phyloP scores from a whole-genome alignment of 192 early-diverging fungal genomes.

The Mortierella alpina region DNA sequence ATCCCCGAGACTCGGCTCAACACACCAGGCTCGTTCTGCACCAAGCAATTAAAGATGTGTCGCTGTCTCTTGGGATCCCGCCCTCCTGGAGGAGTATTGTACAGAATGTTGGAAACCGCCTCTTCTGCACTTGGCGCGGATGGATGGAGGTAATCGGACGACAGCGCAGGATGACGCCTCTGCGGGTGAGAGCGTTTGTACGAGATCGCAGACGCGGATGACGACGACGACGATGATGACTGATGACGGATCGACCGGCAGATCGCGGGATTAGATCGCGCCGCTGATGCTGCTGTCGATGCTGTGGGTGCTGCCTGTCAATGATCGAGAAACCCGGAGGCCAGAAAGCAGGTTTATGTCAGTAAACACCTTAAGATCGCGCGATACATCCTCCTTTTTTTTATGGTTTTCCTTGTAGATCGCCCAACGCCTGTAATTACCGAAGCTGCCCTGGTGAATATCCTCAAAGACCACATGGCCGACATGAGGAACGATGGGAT shows the following conservation, averaged over 20 bases:
- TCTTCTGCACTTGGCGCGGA: slow-evolving; percentile 81
- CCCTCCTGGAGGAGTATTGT: slow-evolving; percentile 79
- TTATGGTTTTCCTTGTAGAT: too few species aligned
- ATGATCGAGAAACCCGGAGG: too few species aligned
- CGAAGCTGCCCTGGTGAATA: neutral
- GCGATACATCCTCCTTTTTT: too few species aligned
- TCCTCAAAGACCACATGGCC: slow-evolving; percentile 27
- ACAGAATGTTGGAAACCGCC: slow-evolving; percentile 94
- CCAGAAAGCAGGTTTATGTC: too few species aligned
- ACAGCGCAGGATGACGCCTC: slow-evolving; percentile 29
- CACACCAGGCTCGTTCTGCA: slow-evolving; percentile 89
- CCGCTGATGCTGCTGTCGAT: too few species aligned
- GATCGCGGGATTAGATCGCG: too few species aligned
- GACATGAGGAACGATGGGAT: neutral
- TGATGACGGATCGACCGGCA: too few species aligned
- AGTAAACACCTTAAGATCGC: too few species aligned
- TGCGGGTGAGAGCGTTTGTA: slow-evolving; percentile 54
- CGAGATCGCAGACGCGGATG: slow-evolving; percentile 12
- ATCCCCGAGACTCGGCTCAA: slow-evolving; percentile 85
- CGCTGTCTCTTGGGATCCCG: slow-evolving; percentile 66
- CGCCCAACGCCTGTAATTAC: too few species aligned
- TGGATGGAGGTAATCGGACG: slow-evolving; percentile 34
- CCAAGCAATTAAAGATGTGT: slow-evolving; percentile 95
- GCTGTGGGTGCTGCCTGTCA: too few species aligned
- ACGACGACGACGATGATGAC: too few species aligned